Percentiles rank a stretch among this genome's conserved stretches.
Evolutionary conservation across 208 protist species (phyloP).

Genomic region (Leptomonas pyrrhocoris): DNA sequence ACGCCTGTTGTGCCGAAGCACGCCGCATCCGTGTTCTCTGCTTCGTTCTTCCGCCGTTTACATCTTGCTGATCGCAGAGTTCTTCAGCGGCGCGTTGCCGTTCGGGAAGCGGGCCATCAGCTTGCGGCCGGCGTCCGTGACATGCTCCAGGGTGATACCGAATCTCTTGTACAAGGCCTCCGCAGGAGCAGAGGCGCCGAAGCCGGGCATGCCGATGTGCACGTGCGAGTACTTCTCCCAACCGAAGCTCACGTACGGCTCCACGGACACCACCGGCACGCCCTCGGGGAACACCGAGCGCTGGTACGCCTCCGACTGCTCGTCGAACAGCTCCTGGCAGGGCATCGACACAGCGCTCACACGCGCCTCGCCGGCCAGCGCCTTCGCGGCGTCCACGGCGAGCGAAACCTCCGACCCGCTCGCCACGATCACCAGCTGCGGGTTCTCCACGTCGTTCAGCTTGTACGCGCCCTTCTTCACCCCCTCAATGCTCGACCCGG

Average conservation of each 20-base stretch:
- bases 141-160: constrained; percentile 90
- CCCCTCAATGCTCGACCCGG: constrained; percentile 85
- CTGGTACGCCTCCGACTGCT: constrained; percentile 93
- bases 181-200: constrained; percentile 95
- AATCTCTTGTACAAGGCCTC: constrained; percentile 93
- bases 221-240: constrained; percentile 96
- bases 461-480: constrained; percentile 82
- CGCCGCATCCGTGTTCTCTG: no score
- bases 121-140: constrained; percentile 60
- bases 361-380: constrained; percentile 55
- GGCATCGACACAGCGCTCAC: constrained; percentile 98
- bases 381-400: constrained; percentile 90
- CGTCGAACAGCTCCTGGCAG: constrained; percentile 97
- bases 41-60: no score
- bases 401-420: constrained; percentile 98
- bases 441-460: constrained; percentile 51
- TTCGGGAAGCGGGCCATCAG: constrained; percentile 60
- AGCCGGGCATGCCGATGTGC: constrained; percentile 94
- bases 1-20: no score
- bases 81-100: constrained; percentile 57
- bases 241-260: constrained; percentile 90
- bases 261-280: constrained; percentile 93
- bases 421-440: constrained; percentile 93
- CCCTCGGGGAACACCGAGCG: constrained; percentile 83
- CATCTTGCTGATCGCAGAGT: constrained; percentile 38